Evolutionary conservation across 306 rosid genomes (phyloP), one percentile per base, ranked within the genome.

Genomic region (Sophora flavescens): DNA sequence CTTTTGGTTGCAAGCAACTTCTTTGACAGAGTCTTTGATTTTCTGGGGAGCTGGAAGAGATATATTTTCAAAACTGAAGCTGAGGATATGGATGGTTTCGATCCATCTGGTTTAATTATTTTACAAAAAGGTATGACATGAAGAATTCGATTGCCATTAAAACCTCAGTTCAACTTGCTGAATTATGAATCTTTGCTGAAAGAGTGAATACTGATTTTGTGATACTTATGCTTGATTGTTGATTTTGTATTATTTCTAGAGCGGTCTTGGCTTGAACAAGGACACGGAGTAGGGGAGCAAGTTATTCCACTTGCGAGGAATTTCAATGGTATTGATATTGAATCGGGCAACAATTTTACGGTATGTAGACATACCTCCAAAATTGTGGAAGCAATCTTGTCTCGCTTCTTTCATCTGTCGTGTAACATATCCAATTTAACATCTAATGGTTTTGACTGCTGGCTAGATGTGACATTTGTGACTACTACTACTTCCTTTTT

Each of bases 261-360:
- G 78, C 93, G 97, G 76, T 84, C 90, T 76, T 90, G 94, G 96
- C 90, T 92, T 81, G 98, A 94, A 83, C 95, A 92, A 88, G 98
- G 98, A 68, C 72, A 78, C 86, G 80, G 84, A 87, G 83, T 90
- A 2, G 97, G 97, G 52, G 97, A 94, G 84, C 96, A 90, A 70
- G 91, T 90, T 77, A 80, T 94, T 77, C 98, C 98, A 38, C 90
- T 94, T 63, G 97, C 97, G 10, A 89, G 97, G 87, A 94, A 92
- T 88, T 88, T 89, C 84, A 87, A 88, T 50, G 47, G 80, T 54
- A 28, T 77, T 14, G 97, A 92, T 76, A 76, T 89, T 5, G 98
- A 90, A 84, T 57, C 88, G 28, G 85, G 83, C 78, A 82, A 71
- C 83, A 89, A 81, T 68, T 44, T 62, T 83, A 51, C 33, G 81